Evolutionary conservation across 495 filamentous ascomycete genomes (phyloP), one percentile per base, ranked within the genome.

Genomic region (Neurospora terricola): DNA sequence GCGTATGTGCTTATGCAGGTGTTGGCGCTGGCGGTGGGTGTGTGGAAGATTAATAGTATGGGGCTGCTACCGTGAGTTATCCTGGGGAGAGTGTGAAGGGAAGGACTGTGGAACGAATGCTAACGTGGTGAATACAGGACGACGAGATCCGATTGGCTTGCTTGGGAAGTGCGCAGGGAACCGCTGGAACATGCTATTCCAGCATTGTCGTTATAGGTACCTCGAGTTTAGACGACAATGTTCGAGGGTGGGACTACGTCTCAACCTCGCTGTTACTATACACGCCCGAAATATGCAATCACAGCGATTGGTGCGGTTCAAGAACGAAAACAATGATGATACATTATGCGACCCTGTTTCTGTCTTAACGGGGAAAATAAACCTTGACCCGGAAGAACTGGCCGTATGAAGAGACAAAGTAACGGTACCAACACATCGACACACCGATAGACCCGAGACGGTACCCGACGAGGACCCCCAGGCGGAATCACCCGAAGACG

Each of bases 11-110:
- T 88, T 38, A 94, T 95, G 90, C 95, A 99, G 81, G 78, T 96
- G 70, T 80, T 93, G 73, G 89, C 93, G 62, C 80, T 99, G 80
- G 93, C 85, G 0, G 81, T 98, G 81, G 96, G 96, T 5, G 83
- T 99, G 69, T 99, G 94, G 94, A 99, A 99, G 81, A 89, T 99
- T 36, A 97, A 98, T 83, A 88, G 87, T 48, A 99, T 99, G 96
- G 96, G 96, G 4, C 82, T 99, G 74, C 85, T 99, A 81, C 96
- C 96, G 91, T 94, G 87, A 81, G 54, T 18, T 72, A 36, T 70
- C 12, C 71, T 14, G 40, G 8, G 40, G 5, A 12, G 66, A 36
- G 18, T 30, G 12, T 23, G 5, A 36, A 62, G 54, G 40, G 11
- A 45, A 72, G 21, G 18, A 21, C 14, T 70, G n/a, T 16, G 3